These are phyloP conservation scores for Coemansia reversa DNA, from an alignment of 192 early-diverging fungal genomes.

Conservation along the genomic window DNA sequence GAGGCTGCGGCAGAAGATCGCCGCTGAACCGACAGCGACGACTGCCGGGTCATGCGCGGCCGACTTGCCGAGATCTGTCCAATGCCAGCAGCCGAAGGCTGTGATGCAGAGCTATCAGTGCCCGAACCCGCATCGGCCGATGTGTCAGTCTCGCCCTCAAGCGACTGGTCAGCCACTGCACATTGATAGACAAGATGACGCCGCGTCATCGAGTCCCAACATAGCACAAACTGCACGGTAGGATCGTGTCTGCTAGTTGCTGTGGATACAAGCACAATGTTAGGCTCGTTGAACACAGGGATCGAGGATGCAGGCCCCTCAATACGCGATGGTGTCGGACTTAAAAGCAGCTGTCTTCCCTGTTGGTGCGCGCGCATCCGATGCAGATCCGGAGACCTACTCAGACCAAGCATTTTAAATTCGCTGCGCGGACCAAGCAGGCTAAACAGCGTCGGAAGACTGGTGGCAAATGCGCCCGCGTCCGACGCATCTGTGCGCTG, in stretches of 20 bases:
- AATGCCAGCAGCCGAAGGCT: conserved; percentile 1
- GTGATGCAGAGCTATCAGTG: conserved; percentile 12
- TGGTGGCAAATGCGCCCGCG: conserved; percentile 12
- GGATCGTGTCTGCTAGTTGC: conserved; percentile 14
- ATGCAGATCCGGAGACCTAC: conserved; percentile 23
- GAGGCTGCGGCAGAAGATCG: conserved; percentile 34
- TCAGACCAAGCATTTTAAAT: conserved; percentile 48
- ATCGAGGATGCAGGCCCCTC: conserved; percentile 4
- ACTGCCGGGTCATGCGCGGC: conserved; percentile 29
- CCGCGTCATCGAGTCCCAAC: conserved; percentile 39
- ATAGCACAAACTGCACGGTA: conserved; percentile 38
- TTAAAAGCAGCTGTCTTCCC: conserved; percentile 19
- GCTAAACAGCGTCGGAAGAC: conserved; percentile 41
- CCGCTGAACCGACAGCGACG: conserved; percentile 47
- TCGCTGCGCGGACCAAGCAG: conserved; percentile 39
- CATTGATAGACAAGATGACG: conserved; percentile 36
- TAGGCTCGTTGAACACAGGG: conserved; percentile 38
- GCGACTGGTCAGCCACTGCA: conserved; percentile 10
- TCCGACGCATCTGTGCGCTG: conserved; percentile 32
- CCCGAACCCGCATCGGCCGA: background rate
- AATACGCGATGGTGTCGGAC: conserved; percentile 26
- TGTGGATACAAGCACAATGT: conserved; percentile 19
- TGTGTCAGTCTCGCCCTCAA: conserved; percentile 12
- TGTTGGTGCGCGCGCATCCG: conserved; percentile 4
- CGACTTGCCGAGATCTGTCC: conserved; percentile 27